Percentiles rank a stretch among this genome's conserved stretches.
Conservation (phyloP, 1,284 basidiomycete species). For the Microbotryum intermedium region DNA sequence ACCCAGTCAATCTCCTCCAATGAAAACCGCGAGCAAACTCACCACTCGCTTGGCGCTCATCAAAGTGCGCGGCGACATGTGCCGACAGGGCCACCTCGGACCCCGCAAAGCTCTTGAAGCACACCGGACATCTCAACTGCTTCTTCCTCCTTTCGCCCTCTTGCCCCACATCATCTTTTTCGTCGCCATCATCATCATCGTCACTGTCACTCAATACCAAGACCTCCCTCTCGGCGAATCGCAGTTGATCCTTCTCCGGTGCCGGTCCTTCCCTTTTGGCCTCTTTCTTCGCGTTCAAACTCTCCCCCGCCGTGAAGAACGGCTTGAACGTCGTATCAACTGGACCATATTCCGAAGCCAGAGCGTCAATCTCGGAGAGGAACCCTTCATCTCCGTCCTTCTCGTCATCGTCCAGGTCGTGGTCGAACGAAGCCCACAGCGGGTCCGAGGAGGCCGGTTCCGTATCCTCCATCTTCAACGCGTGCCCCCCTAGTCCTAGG, state of each 20-base stretch:
- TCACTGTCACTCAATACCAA: not conserved
- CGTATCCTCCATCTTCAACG: not conserved
- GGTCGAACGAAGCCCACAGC: not conserved
- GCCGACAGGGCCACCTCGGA: slow-evolving; percentile 20
- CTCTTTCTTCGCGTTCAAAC: not conserved
- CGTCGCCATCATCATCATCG: not conserved
- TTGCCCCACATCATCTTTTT: not conserved
- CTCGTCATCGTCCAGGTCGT: slow-evolving; percentile 6
- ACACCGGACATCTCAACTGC: slow-evolving; percentile 10
- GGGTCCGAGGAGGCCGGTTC: not conserved
- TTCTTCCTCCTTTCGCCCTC: not conserved
- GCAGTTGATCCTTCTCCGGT: not conserved
- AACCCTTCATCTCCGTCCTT: not conserved
- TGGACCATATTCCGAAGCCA: not conserved
- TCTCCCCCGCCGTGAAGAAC: slow-evolving; percentile 8
- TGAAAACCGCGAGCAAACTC: no score
- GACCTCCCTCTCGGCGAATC: not conserved
- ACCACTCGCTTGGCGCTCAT: not conserved
- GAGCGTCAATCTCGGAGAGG: not conserved
- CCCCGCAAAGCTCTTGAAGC: slow-evolving; percentile 9
- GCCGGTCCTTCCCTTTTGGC: not conserved
- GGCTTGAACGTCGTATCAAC: slow-evolving; percentile 5
- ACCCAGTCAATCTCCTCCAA: no score
- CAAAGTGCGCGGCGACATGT: slow-evolving; percentile 20
- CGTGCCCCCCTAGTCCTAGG: not conserved